A percentile compares a stretch with the other conserved stretches of the same genome.
Conservation (phyloP, 108 stramenopile genomes). For the Aurantiochytrium sp. region DNA sequence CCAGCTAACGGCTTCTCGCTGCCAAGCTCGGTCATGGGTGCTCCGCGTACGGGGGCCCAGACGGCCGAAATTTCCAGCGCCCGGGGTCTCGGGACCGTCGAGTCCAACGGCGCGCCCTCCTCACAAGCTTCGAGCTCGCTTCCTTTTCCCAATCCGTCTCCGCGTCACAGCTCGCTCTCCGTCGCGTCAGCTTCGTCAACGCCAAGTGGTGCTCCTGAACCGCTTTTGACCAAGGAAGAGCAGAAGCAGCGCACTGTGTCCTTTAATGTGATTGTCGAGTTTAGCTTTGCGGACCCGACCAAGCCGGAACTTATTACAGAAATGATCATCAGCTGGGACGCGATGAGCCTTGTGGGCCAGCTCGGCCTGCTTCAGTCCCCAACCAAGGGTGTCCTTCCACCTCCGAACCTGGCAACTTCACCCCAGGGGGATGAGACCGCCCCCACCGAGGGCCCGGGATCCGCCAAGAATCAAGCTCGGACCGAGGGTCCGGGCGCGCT, state of each 20-base stretch:
- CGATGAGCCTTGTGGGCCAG: not conserved
- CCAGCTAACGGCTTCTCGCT: not conserved
- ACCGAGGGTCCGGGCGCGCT: too few species aligned
- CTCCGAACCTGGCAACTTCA: not conserved
- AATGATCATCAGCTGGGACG: constrained; percentile 18
- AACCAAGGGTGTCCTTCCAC: not conserved
- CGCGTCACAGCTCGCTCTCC: not conserved
- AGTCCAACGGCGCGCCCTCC: too few species aligned
- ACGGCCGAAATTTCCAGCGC: not conserved
- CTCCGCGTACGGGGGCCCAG: not conserved
- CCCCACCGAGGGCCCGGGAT: too few species aligned
- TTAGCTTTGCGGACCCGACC: constrained; percentile 14
- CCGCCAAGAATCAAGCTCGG: too few species aligned
- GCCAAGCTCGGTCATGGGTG: not conserved
- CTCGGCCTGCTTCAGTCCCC: constrained; percentile 5
- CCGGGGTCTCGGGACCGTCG: too few species aligned
- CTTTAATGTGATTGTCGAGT: constrained; percentile 7
- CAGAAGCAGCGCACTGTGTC: not conserved
- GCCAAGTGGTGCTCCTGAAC: not conserved
- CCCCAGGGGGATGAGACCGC: not conserved
- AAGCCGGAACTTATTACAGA: not conserved
- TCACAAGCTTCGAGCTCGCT: too few species aligned
- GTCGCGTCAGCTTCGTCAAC: not conserved
- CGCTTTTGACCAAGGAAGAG: not conserved
- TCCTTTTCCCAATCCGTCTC: not conserved